Evolutionary conservation across 1,284 basidiomycete species (phyloP), one percentile per base, ranked within the genome.

Genomic region (Sporisorium reilianum): DNA sequence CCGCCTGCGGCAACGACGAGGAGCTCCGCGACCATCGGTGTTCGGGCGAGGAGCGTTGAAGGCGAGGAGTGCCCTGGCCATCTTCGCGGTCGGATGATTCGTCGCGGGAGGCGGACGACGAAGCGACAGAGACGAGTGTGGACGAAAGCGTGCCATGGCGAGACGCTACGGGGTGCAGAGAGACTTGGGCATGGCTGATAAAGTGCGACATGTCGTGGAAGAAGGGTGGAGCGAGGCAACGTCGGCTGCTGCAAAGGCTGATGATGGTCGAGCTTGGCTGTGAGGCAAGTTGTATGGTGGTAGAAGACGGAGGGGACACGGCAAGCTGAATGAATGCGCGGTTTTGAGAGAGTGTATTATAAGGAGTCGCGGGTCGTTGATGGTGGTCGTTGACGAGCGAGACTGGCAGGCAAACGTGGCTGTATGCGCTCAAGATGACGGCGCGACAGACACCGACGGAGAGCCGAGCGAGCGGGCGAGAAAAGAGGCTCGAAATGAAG

Each of bases 141-240:
- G 79, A 64, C 22, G 75, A 64, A 45, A 67, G 51, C 32, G 55
- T 52, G 16, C 80, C 79, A 36, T 68, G 72, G 25, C 80, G 70
- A 18, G 74, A 76, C 12, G 79, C 79, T 46, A 81, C 36, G 16
- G 80, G 80, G 45, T 81, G 80, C 34, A 81, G 61, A 3, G 80
- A 73, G 36, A 81, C 79, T 8, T 66, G 72, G 22, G 75, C 75
- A 60, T 75, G 56, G 41, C 42, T 41, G 46, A 42, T 46, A 51
- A 55, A 41, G 46, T 65, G 62, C 59, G 72, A 66, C 72, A 75
- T 75, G 54, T 48, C 71, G 64, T 53, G 42, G 46, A 38, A 25
- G 42, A 48, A 46, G 18, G 26, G 16, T 5, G 16, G 36, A 8
- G 16, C 2, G n/a, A 20, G 18, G 46, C 26, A 20, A 30, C 2